phyloP scores from a whole-genome alignment of 768 basidiomycete genomes.

The Xerocomellus dryophilus region DNA sequence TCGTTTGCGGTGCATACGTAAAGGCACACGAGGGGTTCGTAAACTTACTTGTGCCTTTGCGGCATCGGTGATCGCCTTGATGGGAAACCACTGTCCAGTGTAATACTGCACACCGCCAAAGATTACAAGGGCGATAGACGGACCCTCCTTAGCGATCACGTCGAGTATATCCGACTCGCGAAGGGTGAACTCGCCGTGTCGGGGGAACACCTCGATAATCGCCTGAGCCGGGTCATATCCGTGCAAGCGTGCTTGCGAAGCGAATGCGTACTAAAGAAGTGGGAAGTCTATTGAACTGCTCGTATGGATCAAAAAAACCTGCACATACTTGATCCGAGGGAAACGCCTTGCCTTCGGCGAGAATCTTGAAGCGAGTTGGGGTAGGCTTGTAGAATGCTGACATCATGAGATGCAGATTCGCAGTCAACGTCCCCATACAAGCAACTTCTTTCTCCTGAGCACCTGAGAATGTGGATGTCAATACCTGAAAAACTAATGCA shows the following conservation, averaged over 20 bases:
- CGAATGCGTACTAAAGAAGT: conserved; percentile 80
- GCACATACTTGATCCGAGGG: conserved; percentile 87
- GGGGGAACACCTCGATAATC: conserved; percentile 76
- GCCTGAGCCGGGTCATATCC: conserved; percentile 70
- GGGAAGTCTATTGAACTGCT: conserved; percentile 12
- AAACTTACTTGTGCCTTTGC: conserved; percentile 73
- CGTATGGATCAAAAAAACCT: conserved; percentile 5
- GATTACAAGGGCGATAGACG: conserved; percentile 83
- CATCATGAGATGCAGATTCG: conserved; percentile 95
- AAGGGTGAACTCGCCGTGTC: conserved; percentile 79
- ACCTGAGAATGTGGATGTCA: conserved; percentile 46
- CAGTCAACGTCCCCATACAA: conserved; percentile 92
- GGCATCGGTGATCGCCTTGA: conserved; percentile 76
- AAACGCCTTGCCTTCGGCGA: conserved; percentile 92
- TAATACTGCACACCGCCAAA: conserved; percentile 97
- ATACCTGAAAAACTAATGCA: conserved; percentile 8
- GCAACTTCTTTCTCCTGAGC: conserved; percentile 88
- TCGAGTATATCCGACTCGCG: conserved; percentile 87
- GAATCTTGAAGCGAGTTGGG: conserved; percentile 79
- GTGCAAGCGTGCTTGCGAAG: conserved; percentile 84
- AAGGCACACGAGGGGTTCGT: conserved; percentile 20
- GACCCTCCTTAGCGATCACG: conserved; percentile 66
- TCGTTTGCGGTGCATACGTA: conserved; percentile 23
- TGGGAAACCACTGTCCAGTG: conserved; percentile 93
- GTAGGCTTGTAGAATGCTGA: conserved; percentile 92